Conservation (phyloP, 345 rosid genomes). For the Psidium guajava region DNA sequence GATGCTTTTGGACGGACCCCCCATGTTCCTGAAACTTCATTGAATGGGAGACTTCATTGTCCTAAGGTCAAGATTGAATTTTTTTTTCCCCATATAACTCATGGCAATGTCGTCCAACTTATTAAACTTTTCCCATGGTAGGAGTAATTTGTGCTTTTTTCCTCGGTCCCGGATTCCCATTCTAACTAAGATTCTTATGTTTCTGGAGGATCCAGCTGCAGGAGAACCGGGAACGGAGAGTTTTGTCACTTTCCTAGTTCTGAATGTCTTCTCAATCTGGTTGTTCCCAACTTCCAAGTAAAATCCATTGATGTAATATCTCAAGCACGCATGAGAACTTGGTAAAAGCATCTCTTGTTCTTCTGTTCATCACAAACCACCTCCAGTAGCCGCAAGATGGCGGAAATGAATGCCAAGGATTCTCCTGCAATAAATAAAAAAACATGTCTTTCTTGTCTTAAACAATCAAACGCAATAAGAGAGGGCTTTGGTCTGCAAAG, state of each 20-base stretch:
- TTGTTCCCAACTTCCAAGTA: neutral
- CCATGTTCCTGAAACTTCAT: neutral
- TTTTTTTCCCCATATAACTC: neutral
- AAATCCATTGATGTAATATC: neutral
- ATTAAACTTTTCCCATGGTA: neutral
- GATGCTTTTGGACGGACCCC: neutral
- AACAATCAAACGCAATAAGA: neutral
- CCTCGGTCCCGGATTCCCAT: no score
- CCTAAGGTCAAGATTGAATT: neutral
- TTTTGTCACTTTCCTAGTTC: neutral
- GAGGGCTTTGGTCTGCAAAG: constrained; percentile 3
- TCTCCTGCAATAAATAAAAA: constrained; percentile 2
- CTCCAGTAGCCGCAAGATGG: neutral
- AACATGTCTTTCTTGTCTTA: neutral
- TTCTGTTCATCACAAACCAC: neutral
- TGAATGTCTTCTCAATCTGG: neutral
- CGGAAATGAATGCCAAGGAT: constrained; percentile 15
- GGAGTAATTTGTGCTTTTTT: neutral
- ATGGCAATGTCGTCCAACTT: neutral
- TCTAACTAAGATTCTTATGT: no score
- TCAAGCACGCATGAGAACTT: neutral
- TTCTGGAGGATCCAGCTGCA: no score
- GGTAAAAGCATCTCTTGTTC: constrained; percentile 5
- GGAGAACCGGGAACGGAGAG: no score
- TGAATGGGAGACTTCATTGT: neutral